phyloP scores from a whole-genome alignment of 2,329 filamentous ascomycete species.

The Curvularia verruculosa region DNA sequence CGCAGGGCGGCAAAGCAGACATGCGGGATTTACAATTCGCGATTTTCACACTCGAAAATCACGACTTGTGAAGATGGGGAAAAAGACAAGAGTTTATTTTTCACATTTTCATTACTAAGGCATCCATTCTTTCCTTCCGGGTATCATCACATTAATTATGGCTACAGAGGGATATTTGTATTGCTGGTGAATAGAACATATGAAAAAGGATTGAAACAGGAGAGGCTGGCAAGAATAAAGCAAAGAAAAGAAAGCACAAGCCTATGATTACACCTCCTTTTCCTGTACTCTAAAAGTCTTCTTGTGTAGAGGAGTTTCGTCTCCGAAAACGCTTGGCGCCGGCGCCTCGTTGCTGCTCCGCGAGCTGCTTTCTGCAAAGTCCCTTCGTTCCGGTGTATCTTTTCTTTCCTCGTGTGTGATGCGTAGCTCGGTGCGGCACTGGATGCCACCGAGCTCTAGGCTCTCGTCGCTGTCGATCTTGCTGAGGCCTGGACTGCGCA shows the following conservation, averaged over 20 bases:
- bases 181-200: neutral
- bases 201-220: neutral
- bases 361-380: slow-evolving; percentile 19
- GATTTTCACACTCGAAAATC: too few species aligned
- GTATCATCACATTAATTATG: neutral
- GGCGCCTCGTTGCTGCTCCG: slow-evolving; percentile 29
- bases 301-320: slow-evolving; percentile 36
- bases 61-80: too few species aligned
- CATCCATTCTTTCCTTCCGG: too few species aligned
- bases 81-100: too few species aligned
- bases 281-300: slow-evolving; percentile 5
- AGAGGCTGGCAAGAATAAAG: neutral
- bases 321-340: slow-evolving; percentile 31
- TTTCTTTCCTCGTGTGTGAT: slow-evolving; percentile 12
- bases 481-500: slow-evolving; percentile 19
- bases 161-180: neutral
- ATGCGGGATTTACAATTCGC: too few species aligned
- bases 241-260: neutral
- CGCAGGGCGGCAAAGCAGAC: too few species aligned
- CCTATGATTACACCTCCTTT: slow-evolving; percentile 2
- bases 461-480: slow-evolving; percentile 34
- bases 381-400: slow-evolving; percentile 3
- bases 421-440: slow-evolving; percentile 29
- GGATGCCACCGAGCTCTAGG: slow-evolving; percentile 26
- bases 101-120: too few species aligned